Conservation (phyloP, 805 yeast species). For the Lipomyces mesembrius region DNA sequence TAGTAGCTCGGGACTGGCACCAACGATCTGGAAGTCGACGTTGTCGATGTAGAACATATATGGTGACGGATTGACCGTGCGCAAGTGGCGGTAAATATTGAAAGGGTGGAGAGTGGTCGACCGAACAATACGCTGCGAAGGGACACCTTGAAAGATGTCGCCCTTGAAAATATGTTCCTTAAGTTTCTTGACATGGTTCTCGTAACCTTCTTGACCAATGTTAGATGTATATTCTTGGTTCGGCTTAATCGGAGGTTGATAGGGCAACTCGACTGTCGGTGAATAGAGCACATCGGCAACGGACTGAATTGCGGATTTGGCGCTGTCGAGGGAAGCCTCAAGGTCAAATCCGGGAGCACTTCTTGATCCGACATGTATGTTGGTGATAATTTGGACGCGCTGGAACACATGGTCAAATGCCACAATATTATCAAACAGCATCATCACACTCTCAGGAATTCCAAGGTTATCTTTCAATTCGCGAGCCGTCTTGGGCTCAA, state of each 20-base stretch:
- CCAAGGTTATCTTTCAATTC: constrained; percentile 75
- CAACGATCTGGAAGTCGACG: constrained; percentile 89
- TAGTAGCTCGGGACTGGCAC: constrained; percentile 95
- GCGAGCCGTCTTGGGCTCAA: constrained; percentile 87
- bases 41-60: constrained; percentile 93
- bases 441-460: constrained; percentile 88
- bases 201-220: constrained; percentile 93
- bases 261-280: constrained; percentile 59
- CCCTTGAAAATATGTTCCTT: constrained; percentile 86
- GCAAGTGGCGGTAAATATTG: constrained; percentile 89
- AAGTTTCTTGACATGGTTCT: constrained; percentile 71
- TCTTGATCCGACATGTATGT: constrained; percentile 57
- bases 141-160: constrained; percentile 96
- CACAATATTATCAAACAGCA: constrained; percentile 87
- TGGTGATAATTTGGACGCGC: constrained; percentile 87
- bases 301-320: constrained; percentile 57
- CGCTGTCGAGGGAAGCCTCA: constrained; percentile 59
- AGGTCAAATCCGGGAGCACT: constrained; percentile 45
- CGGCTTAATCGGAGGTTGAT: constrained; percentile 71
- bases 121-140: constrained; percentile 94
- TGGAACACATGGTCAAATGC: constrained; percentile 95
- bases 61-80: constrained; percentile 97
- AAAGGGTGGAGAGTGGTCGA: constrained; percentile 96
- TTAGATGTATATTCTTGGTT: constrained; percentile 80
- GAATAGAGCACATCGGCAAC: constrained; percentile 53